Conservation (phyloP, 139 green algal species). For the Microglena sp. region DNA sequence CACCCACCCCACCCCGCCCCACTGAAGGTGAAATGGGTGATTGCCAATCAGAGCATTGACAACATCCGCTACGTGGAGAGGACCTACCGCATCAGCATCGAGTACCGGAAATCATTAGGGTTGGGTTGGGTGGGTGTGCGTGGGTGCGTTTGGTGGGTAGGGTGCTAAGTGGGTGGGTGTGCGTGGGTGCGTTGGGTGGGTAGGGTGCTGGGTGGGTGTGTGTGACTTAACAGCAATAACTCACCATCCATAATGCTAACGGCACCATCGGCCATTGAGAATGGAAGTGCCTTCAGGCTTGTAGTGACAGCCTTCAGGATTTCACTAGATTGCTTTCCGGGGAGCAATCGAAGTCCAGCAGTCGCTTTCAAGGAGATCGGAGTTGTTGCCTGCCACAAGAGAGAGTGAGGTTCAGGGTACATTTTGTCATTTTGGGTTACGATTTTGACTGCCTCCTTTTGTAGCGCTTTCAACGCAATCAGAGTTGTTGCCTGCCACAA, state of each 20-base stretch:
- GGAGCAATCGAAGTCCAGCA: constrained; percentile 86
- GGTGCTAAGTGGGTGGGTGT: too few species aligned
- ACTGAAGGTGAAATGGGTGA: constrained; percentile 34
- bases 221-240: too few species aligned
- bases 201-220: too few species aligned
- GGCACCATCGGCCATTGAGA: constrained; percentile 40
- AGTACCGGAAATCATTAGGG: constrained; percentile 32
- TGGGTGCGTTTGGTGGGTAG: too few species aligned
- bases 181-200: too few species aligned
- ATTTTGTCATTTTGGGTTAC: too few species aligned
- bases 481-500: constrained; percentile 55
- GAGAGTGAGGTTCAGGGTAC: too few species aligned
- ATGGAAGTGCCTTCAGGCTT: constrained; percentile 55
- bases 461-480: constrained; percentile 77
- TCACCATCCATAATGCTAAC: constrained; percentile 63
- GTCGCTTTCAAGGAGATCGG: constrained; percentile 82
- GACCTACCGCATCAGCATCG: constrained; percentile 22
- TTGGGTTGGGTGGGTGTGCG: too few species aligned
- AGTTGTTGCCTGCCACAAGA: constrained; percentile 56
- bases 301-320: constrained; percentile 71
- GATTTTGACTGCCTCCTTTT: too few species aligned
- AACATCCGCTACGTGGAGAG: constrained; percentile 34
- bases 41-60: constrained; percentile 28
- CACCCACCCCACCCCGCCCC: too few species aligned
- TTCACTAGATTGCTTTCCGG: constrained; percentile 69